Evolutionary conservation across 2,329 filamentous ascomycete genomes (phyloP).

Genomic region (Anisogramma anomala): DNA sequence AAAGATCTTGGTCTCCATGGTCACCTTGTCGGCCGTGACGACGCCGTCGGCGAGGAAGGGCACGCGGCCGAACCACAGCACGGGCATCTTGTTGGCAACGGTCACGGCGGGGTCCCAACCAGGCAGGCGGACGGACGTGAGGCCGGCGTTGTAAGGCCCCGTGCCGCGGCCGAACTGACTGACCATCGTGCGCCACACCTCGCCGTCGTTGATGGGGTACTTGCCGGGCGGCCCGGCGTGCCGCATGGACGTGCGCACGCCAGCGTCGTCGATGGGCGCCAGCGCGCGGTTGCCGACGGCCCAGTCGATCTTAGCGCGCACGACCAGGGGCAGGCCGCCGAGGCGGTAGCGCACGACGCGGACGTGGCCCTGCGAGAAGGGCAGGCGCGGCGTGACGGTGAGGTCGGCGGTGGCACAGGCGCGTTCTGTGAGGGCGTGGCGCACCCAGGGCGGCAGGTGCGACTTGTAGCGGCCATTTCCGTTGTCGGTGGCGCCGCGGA

Average conservation of each 20-base stretch:
- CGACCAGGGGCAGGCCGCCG: slow-evolving; percentile 1
- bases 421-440: not conserved
- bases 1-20: not conserved
- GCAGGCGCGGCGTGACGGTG: not conserved
- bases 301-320: slow-evolving; percentile 8
- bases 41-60: slow-evolving; percentile 8
- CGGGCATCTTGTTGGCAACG: not conserved
- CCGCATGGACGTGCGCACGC: not conserved
- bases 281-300: not conserved
- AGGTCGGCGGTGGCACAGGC: not conserved
- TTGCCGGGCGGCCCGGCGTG: not conserved
- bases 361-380: slow-evolving; percentile 4
- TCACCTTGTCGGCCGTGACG: not conserved
- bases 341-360: slow-evolving; percentile 8
- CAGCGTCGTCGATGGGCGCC: not conserved
- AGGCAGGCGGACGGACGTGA: not conserved
- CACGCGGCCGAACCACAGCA: slow-evolving; percentile 9
- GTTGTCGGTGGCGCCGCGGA: slow-evolving; percentile 2
- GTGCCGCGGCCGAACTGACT: not conserved
- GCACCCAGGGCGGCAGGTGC: not conserved
- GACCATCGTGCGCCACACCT: no score
- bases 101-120: not conserved
- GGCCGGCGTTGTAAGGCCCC: not conserved
- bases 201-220: not conserved
- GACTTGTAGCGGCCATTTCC: not conserved